phyloP scores from a whole-genome alignment of 2,329 filamentous ascomycete genomes.

The Grosmannia serpens region DNA sequence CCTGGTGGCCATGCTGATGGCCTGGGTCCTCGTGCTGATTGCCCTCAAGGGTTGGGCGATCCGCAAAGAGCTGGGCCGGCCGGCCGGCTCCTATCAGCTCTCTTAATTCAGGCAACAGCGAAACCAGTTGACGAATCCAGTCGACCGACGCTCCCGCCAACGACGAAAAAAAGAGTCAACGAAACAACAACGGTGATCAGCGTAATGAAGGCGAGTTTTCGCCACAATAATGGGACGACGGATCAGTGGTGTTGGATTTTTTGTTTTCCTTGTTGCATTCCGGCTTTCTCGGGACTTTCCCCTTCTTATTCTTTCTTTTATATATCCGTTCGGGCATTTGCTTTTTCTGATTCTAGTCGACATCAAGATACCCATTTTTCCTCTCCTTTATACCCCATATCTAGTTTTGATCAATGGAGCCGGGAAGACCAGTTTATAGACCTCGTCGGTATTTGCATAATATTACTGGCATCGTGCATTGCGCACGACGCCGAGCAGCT shows the following conservation, averaged over 20 bases:
- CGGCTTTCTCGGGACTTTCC: not conserved
- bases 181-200: not conserved
- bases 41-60: constrained; percentile 82
- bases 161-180: too few species aligned
- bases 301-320: constrained; percentile 7
- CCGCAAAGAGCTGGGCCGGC: constrained; percentile 27
- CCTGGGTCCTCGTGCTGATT: constrained; percentile 67
- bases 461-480: not conserved
- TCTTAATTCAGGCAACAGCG: not conserved
- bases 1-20: constrained; percentile 70
- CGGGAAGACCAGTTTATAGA: not conserved
- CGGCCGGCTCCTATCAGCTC: constrained; percentile 10
- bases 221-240: not conserved
- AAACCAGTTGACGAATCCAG: not conserved
- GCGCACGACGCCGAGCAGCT: not conserved
- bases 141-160: too few species aligned
- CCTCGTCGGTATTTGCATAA: not conserved
- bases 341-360: constrained; percentile 4
- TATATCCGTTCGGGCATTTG: constrained; percentile 5
- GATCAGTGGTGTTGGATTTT: not conserved
- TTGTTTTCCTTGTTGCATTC: not conserved
- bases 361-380: constrained; percentile 7
- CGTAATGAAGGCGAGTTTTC: not conserved
- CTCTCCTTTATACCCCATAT: constrained; percentile 1
- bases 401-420: not conserved